These are phyloP conservation scores for Rhodocollybia butyracea DNA, from an alignment of 768 basidiomycete species.

Conservation along the genomic window DNA sequence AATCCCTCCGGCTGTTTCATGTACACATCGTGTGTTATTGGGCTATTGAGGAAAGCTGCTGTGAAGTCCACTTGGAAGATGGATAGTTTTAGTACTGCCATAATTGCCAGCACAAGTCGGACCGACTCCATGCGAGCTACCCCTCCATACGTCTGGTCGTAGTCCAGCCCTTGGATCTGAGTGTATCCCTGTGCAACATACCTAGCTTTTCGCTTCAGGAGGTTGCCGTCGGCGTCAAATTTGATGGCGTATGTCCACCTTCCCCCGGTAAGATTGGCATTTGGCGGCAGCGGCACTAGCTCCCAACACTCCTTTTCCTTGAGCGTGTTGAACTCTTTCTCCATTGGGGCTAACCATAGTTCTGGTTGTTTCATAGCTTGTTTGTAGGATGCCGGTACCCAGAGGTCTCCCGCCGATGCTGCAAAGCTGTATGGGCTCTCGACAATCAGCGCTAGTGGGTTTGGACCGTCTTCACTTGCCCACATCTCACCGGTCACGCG, in stretches of 20 bases:
- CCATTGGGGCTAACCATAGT: background rate
- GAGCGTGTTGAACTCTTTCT: background rate
- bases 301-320: background rate
- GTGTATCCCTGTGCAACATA: background rate
- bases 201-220: background rate
- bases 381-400: background rate
- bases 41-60: conserved; percentile 24
- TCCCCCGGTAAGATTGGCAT: background rate
- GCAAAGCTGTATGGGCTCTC: no score
- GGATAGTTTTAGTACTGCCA: conserved; percentile 19
- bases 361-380: background rate
- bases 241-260: background rate
- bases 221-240: background rate
- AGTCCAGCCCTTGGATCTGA: background rate
- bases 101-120: background rate
- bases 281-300: background rate
- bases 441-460: no score
- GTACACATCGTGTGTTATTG: conserved; percentile 27
- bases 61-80: conserved; percentile 28
- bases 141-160: background rate
- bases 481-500: no score
- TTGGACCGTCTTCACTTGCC: no score
- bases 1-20: conserved; percentile 27
- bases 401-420: background rate
- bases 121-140: conserved; percentile 7